Conservation (phyloP, 192 early-diverging fungal species). For the Coemansia sp. region DNA sequence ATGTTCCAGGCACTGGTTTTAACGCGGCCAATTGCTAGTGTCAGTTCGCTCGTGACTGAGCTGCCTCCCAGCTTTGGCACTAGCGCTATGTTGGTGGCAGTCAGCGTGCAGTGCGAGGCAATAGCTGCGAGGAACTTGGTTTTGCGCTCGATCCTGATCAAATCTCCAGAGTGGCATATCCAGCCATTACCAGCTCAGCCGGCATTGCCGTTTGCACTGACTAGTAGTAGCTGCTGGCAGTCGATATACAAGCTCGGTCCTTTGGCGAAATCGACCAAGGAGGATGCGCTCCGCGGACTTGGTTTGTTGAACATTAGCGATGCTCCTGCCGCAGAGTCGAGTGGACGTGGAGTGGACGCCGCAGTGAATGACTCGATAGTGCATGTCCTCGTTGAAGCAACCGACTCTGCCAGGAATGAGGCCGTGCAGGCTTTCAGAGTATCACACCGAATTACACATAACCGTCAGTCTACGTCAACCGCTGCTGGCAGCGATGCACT, state of each 20-base stretch:
- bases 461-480: neutral
- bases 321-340: neutral
- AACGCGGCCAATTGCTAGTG: conserved; percentile 26
- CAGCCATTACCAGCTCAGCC: conserved; percentile 18
- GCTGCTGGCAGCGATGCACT: neutral
- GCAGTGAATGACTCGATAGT: neutral
- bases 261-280: conserved; percentile 1
- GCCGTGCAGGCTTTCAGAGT: conserved; percentile 4
- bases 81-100: conserved; percentile 30
- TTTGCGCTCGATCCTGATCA: conserved; percentile 14
- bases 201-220: conserved; percentile 15
- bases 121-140: neutral
- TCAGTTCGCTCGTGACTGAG: conserved; percentile 17
- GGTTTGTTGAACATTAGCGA: conserved; percentile 21
- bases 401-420: neutral
- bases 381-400: neutral
- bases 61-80: conserved; percentile 41
- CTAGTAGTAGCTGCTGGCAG: conserved; percentile 18
- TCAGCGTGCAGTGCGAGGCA: conserved; percentile 20
- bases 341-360: neutral
- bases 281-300: conserved; percentile 7
- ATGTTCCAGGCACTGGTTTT: conserved; percentile 42
- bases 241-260: conserved; percentile 23
- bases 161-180: conserved; percentile 36
- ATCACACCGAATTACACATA: conserved; percentile 6